Percentiles rank a stretch among this genome's conserved stretches.
phyloP scores from a whole-genome alignment of 73 alveolate species.

The Uronychia binucleata region DNA sequence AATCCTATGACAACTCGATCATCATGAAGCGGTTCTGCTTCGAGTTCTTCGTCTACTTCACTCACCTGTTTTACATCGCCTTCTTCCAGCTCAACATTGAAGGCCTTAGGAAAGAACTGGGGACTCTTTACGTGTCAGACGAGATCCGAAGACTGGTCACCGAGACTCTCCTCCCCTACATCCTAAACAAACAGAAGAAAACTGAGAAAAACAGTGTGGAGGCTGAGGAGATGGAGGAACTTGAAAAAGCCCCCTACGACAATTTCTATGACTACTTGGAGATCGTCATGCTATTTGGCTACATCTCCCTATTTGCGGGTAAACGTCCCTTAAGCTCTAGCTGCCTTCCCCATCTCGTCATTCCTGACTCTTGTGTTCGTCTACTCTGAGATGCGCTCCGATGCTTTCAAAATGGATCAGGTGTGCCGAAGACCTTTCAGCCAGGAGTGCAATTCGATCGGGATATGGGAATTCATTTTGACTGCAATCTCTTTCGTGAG shows the following conservation, averaged over 20 bases:
- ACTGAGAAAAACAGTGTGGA: neutral
- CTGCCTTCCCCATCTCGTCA: conserved; percentile 79
- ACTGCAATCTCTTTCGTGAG: conserved; percentile 18
- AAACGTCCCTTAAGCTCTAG: neutral
- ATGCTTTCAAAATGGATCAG: conserved; percentile 61
- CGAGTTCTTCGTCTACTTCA: conserved; percentile 61
- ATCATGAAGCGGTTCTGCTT: conserved; percentile 59
- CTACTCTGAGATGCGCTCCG: conserved; percentile 58
- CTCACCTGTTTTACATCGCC: conserved; percentile 67
- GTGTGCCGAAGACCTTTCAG: conserved; percentile 18
- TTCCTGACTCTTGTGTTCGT: conserved; percentile 48
- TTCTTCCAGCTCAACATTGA: conserved; percentile 37
- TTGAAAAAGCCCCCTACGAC: conserved; percentile 45
- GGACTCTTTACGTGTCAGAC: conserved; percentile 53
- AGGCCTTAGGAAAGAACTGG: conserved; percentile 47
- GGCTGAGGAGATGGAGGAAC: conserved; percentile 53
- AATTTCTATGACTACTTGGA: conserved; percentile 71
- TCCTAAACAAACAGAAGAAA: neutral
- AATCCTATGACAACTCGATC: conserved; percentile 49
- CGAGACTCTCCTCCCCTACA: conserved; percentile 61
- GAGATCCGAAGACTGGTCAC: conserved; percentile 67
- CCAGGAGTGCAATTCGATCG: conserved; percentile 12
- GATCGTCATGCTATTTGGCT: conserved; percentile 77
- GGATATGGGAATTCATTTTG: conserved; percentile 31
- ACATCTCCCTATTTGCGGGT: conserved; percentile 72